Base-by-base conservation (phyloP, 371 early-diverging fungal species). In the Mortierella sp. region DNA sequence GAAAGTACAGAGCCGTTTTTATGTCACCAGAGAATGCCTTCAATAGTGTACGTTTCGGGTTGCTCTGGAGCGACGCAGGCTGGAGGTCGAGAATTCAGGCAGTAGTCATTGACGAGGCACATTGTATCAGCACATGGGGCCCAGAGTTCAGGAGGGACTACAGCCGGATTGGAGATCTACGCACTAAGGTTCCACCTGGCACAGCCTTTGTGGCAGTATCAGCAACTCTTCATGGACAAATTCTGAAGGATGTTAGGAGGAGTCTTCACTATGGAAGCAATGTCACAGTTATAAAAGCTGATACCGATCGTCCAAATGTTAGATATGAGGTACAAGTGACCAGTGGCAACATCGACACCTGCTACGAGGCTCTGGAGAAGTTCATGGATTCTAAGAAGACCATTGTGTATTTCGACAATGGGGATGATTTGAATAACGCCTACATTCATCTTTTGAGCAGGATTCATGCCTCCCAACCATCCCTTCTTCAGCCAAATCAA, bases 1-100 rank as follows among this genome's bases (percentile, higher is more conserved):
- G 72, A 51, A 26, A 55, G 26, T 72, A 66, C 49, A 60, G 61
- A 34, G 62, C 62, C 2, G 72, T 72, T n/a, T 72, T 72, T 61
- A 51, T 72, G 55, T 43, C 66, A 0, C 72, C 72, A 8, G 66
- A 72, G 49, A 42, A 26, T 1, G 34, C 34, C 26, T 55, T 61
- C 35, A 42, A 17, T 15, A 49, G 35, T 35, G 47, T 23, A 0
- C 45, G 63, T 10, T 37, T 61, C 32, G 23, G 15, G 22, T 17
- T n/a, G 55, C 68, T 70, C 58, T 70, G 70, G 70, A 55, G 13
- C 2, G n/a, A 57, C 31, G 40, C 22, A 7, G 40, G 29, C 43
- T 70, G 70, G 70, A 59, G 60, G 54, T 23, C 31, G 17, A 3
- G 28, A 15, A 7, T 71, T 0, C 53, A 35, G 5, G 65, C 71